Evolutionary conservation across 208 protist species (phyloP), one percentile per base, ranked within the genome.

Genomic region (Leishmania martiniquensis): DNA sequence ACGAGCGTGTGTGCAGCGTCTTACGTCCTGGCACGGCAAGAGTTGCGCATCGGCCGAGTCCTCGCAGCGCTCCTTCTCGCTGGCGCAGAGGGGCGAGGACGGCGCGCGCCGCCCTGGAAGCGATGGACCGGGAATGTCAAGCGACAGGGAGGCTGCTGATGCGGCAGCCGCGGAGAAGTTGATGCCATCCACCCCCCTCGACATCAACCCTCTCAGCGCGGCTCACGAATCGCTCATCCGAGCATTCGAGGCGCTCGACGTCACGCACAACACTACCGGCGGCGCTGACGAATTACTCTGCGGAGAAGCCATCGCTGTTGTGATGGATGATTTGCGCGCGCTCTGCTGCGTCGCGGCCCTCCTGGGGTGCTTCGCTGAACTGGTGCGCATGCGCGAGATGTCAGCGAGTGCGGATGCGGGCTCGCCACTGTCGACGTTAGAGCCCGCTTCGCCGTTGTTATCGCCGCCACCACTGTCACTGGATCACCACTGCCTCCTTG

Each of bases 381-480:
- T 93, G 2, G 79, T 91, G 25, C 71, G 62, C 22, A 70, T 79
- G 39, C 82, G 74, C n/a, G 87, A 93, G 10, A 47, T n/a, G 57
- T 57, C 29, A 29, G 59, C 72, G n/a, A 49, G 55, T 29, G 55
- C 4, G n/a, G 13, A 0, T 25, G 63, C 29, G 22, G 32, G 22
- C n/a, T 5, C 34, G 22, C n/a, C 4, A 9, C 15, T 42, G 17
- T 39, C 60, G 34, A 17, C 60, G 44, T 39, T 37, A 7, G 37
- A 67, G 20, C 60, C 34, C 34, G 60, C 25, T 17, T 67, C 37
- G 25, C 20, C 3, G 29, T 25, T 67, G 17, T 67, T 37, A 22
- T 7, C 78, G 32, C 42, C 72, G 49, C 10, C 25, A 25, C 9
- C 29, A 44, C 32, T 44, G 47, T 2, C 17, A 47, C 60, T 44